These are phyloP conservation scores for Aspergillus clavatus DNA, from an alignment of 2,329 filamentous ascomycete genomes.

Conservation along the genomic window DNA sequence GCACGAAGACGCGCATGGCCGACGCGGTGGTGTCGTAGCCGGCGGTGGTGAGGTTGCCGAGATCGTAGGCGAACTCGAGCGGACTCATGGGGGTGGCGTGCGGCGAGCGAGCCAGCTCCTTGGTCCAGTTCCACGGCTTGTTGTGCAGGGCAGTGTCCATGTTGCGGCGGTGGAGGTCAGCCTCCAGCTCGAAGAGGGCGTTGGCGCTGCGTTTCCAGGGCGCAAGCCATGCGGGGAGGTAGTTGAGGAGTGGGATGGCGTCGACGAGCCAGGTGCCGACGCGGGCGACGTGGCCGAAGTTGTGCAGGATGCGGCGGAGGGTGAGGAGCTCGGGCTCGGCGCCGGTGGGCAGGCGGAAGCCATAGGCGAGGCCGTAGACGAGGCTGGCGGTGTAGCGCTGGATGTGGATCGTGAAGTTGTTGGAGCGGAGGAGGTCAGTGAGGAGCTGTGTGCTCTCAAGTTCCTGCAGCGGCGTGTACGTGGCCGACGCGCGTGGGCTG, in stretches of 20 bases:
- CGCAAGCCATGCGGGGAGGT: slow-evolving; percentile 41
- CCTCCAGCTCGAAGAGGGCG: too few species aligned
- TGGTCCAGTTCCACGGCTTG: slow-evolving; percentile 39
- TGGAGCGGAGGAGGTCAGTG: slow-evolving; percentile 43
- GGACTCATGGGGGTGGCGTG: slow-evolving; percentile 29
- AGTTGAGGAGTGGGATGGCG: slow-evolving; percentile 43
- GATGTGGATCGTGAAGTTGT: slow-evolving; percentile 42
- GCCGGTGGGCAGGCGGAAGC: slow-evolving; percentile 40
- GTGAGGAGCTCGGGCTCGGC: slow-evolving; percentile 43
- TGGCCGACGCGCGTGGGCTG: slow-evolving; percentile 24
- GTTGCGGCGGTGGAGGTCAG: too few species aligned
- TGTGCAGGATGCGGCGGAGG: slow-evolving; percentile 40
- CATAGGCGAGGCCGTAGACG: slow-evolving; percentile 49
- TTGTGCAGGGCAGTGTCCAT: too few species aligned
- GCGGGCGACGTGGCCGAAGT: slow-evolving; percentile 41
- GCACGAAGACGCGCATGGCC: slow-evolving; percentile 46
- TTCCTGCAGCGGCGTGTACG: slow-evolving; percentile 53
- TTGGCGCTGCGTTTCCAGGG: too few species aligned
- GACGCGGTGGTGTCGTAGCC: slow-evolving; percentile 50
- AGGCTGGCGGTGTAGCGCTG: slow-evolving; percentile 48
- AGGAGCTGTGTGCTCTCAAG: slow-evolving; percentile 53
- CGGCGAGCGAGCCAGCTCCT: slow-evolving; percentile 43
- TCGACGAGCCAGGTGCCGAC: slow-evolving; percentile 44
- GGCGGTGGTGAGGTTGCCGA: slow-evolving; percentile 37
- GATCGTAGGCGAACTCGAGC: slow-evolving; percentile 31